phyloP scores from a whole-genome alignment of 331 rosid genomes.

The Phaseolus coccineus region DNA sequence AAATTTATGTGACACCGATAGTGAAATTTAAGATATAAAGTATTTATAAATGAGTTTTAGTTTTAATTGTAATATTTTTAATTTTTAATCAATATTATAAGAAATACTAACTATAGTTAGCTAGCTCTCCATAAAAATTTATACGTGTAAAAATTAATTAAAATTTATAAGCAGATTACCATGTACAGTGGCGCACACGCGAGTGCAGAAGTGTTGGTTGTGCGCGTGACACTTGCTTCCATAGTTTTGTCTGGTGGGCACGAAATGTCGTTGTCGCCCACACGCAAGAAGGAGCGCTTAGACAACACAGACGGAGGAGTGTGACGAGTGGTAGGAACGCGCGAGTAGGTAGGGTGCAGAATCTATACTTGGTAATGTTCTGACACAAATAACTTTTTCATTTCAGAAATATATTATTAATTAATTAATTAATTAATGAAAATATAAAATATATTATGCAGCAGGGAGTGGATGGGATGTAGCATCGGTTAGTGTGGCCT shows the following conservation, averaged over 20 bases:
- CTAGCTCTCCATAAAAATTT: too few species aligned
- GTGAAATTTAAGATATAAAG: too few species aligned
- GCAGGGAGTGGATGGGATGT: background rate
- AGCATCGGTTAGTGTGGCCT: conserved; percentile 39
- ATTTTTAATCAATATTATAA: too few species aligned
- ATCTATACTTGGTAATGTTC: background rate
- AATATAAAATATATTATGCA: background rate
- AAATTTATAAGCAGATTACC: too few species aligned
- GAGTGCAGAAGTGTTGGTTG: too few species aligned
- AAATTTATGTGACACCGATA: too few species aligned
- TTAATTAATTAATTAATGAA: too few species aligned
- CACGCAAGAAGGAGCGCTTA: conserved; percentile 5
- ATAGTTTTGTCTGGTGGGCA: background rate
- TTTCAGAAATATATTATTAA: background rate
- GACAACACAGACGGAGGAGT: background rate
- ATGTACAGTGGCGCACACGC: too few species aligned
- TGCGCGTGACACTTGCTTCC: conserved; percentile 36
- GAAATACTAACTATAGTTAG: too few species aligned
- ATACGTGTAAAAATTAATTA: too few species aligned
- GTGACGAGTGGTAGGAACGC: conserved; percentile 16
- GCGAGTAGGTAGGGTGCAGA: background rate
- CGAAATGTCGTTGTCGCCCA: conserved; percentile 39
- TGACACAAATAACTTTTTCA: conserved; percentile 34
- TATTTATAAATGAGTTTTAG: too few species aligned
- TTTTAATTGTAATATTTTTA: too few species aligned